Evolutionary conservation across 1,284 basidiomycete genomes (phyloP).

Genomic region (Marasmius oreades): DNA sequence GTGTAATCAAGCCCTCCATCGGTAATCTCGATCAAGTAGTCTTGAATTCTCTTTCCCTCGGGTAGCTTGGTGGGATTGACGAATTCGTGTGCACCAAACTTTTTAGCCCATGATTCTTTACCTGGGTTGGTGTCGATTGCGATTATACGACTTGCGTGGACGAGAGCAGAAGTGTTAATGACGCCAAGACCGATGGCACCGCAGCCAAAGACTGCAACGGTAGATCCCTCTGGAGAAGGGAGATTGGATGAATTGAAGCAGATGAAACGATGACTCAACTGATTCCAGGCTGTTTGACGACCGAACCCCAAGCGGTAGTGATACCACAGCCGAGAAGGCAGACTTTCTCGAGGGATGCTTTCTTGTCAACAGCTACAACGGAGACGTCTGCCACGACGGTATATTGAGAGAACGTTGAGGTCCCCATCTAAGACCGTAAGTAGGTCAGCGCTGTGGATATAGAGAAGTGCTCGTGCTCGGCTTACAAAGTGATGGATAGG

Average conservation of each 20-base stretch:
- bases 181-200: conserved; percentile 96
- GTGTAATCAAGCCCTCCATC: conserved; percentile 98
- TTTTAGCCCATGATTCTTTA: conserved; percentile 87
- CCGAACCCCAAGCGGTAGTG: conserved; percentile 95
- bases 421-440: conserved; percentile 77
- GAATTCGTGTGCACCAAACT: conserved; percentile 98
- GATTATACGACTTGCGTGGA: conserved; percentile 86
- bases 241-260: conserved; percentile 3
- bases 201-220: conserved; percentile 92
- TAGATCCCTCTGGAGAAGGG: conserved; percentile 61
- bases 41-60: conserved; percentile 82
- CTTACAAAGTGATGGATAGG: conserved; percentile 89
- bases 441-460: neutral
- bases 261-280: conserved; percentile 37
- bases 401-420: conserved; percentile 98
- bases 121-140: conserved; percentile 88
- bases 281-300: conserved; percentile 76
- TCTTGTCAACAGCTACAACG: conserved; percentile 85
- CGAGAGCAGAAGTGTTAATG: conserved; percentile 76
- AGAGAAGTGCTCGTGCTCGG: conserved; percentile 10
- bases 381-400: conserved; percentile 98
- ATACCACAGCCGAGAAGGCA: conserved; percentile 96
- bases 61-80: conserved; percentile 81
- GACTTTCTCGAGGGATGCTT: conserved; percentile 90
- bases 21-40: conserved; percentile 88